A percentile compares a stretch with the other conserved stretches of the same genome.
phyloP scores from a whole-genome alignment of 805 yeast species.

The Wickerhamiella musiphila region DNA sequence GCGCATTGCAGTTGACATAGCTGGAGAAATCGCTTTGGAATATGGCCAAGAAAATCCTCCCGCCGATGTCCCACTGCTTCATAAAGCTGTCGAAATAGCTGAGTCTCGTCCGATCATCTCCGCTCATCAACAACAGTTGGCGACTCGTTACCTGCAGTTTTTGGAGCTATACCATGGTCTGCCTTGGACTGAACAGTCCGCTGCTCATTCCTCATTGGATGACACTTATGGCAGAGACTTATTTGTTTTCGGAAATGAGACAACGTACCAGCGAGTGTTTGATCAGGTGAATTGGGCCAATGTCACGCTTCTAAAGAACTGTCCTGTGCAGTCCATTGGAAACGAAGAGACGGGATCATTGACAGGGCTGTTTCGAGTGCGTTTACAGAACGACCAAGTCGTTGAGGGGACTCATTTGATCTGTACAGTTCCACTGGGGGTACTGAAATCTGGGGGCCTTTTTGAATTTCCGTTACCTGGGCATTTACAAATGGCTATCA shows the following conservation, averaged over 20 bases:
- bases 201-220: conserved; percentile 45
- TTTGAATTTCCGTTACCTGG: conserved; percentile 43
- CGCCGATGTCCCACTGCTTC: conserved; percentile 34
- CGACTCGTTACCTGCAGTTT: conserved; percentile 35
- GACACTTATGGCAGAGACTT: conserved; percentile 61
- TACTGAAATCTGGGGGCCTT: conserved; percentile 23
- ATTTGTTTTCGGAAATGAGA: conserved; percentile 38
- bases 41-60: conserved; percentile 24
- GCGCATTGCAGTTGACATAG: conserved; percentile 34
- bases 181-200: conserved; percentile 46
- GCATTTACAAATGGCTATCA: conserved; percentile 23
- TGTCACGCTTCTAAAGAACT: conserved; percentile 24
- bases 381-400: conserved; percentile 21
- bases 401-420: conserved; percentile 35
- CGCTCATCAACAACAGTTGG: conserved; percentile 29
- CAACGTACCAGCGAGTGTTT: conserved; percentile 30
- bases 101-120: conserved; percentile 11
- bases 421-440: conserved; percentile 62
- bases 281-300: conserved; percentile 22
- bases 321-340: conserved; percentile 27
- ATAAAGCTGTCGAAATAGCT: conserved; percentile 31
- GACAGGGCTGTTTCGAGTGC: conserved; percentile 12
- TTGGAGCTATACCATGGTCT: conserved; percentile 72
- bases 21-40: conserved; percentile 39
- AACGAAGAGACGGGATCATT: conserved; percentile 15